Evolutionary conservation across 768 basidiomycete species (phyloP).

Genomic region (Lanmaoa pseudosensibilis): DNA sequence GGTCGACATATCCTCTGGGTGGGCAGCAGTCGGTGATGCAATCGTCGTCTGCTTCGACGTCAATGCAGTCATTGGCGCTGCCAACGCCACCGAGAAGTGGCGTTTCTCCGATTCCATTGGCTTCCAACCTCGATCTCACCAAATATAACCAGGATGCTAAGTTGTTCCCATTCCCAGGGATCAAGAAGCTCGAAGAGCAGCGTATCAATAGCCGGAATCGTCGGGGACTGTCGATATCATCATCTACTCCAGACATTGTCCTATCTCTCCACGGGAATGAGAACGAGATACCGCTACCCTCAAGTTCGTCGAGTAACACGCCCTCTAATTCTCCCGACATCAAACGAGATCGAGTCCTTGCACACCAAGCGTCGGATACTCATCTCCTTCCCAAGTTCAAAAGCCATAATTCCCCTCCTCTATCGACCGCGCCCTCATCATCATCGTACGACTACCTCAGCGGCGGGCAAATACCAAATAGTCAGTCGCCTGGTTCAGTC

Average conservation of each 20-base stretch:
- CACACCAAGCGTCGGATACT: slow-evolving; percentile 70
- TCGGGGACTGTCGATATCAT: slow-evolving; percentile 48
- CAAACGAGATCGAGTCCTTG: slow-evolving; percentile 59
- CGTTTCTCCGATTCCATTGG: slow-evolving; percentile 76
- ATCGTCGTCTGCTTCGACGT: slow-evolving; percentile 66
- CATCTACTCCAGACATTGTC: slow-evolving; percentile 50
- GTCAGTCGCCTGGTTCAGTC: slow-evolving; percentile 38
- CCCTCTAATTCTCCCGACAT: slow-evolving; percentile 50
- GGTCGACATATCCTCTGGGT: slow-evolving; percentile 40
- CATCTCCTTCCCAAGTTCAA: slow-evolving; percentile 58
- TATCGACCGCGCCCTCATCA: slow-evolving; percentile 45
- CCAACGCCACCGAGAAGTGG: slow-evolving; percentile 54
- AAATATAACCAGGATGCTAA: slow-evolving; percentile 72
- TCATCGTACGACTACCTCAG: slow-evolving; percentile 54
- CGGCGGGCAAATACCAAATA: slow-evolving; percentile 26
- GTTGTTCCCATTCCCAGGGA: slow-evolving; percentile 88
- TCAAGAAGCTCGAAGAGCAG: slow-evolving; percentile 75
- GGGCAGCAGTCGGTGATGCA: slow-evolving; percentile 55
- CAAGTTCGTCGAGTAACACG: slow-evolving; percentile 51
- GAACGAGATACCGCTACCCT: slow-evolving; percentile 41
- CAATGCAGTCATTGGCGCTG: slow-evolving; percentile 59
- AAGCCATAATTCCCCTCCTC: slow-evolving; percentile 38
- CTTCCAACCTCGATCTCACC: slow-evolving; percentile 65
- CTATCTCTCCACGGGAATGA: slow-evolving; percentile 47
- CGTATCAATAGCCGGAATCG: slow-evolving; percentile 53